Conservation (phyloP, 495 filamentous ascomycete genomes). For the Aspergillus leporis region DNA sequence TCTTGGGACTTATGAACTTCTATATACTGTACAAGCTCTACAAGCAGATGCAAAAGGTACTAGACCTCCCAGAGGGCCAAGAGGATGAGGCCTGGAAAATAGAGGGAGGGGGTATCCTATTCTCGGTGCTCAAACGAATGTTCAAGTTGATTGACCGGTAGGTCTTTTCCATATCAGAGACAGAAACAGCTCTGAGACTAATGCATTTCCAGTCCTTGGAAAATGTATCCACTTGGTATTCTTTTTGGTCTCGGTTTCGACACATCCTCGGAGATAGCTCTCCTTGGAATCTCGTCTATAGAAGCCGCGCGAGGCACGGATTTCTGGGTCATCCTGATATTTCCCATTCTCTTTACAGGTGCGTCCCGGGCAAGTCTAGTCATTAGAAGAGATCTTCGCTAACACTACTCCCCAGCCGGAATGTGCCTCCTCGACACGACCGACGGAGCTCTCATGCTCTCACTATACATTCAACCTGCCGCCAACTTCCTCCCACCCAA, state of each 20-base stretch:
- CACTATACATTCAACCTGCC: conserved; percentile 73
- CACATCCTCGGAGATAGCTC: conserved; percentile 89
- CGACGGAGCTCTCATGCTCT: conserved; percentile 94
- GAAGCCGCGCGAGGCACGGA: conserved; percentile 81
- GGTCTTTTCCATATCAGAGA: conserved; percentile 3
- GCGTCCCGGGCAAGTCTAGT: conserved; percentile 14
- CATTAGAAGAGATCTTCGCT: not conserved
- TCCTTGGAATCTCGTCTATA: conserved; percentile 86
- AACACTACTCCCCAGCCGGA: conserved; percentile 53
- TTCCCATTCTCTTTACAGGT: conserved; percentile 89
- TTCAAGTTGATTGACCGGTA: conserved; percentile 81
- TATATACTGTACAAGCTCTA: conserved; percentile 82
- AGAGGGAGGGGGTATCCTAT: conserved; percentile 75
- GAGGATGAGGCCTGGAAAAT: conserved; percentile 64
- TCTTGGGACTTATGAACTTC: conserved; percentile 79
- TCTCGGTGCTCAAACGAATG: conserved; percentile 67
- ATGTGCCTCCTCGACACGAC: conserved; percentile 91
- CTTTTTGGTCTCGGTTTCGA: conserved; percentile 96
- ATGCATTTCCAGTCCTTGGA: conserved; percentile 68
- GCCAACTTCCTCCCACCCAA: conserved; percentile 46
- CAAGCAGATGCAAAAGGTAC: conserved; percentile 60
- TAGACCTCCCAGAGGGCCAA: conserved; percentile 52
- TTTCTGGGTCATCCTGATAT: conserved; percentile 93
- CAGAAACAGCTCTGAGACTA: not conserved
- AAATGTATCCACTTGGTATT: conserved; percentile 90